Evolutionary conservation across 108 stramenopile species (phyloP), one percentile per base, ranked within the genome.

Genomic region (Conticribra guillardii): DNA sequence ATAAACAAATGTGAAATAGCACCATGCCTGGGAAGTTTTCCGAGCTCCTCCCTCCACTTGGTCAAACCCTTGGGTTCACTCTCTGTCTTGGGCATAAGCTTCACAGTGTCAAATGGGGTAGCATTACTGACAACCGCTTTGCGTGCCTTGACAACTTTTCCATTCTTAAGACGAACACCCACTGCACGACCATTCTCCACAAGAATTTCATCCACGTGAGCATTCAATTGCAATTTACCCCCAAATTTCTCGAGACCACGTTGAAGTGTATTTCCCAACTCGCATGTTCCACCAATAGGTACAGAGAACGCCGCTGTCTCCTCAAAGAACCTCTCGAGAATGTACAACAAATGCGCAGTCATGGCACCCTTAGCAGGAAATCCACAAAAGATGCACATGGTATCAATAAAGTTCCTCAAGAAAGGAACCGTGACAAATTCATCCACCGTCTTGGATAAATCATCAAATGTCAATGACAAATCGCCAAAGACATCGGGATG

Each of bases 61-160:
- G 86, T 76, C 49, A 93, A 74, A 22, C 79, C 78, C 54, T 79
- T 71, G 26, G 89, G 92, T 30, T 82, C 84, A 4, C 41, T 41
- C 32, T 76, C 69, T 33, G 28, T 29, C 51, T 72, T 59, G 11
- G 74, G 79, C 60, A 95, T 72, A 74, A 92, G 71, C 69, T 94
- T 96, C 46, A 96, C 91, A 8, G 96, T 96, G 76, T 96, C 94
- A 69, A 96, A 97, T 9, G 96, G 93, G 26, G 94, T 95, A 2
- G 97, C 96, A 69, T 97, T 97, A 59, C 84, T 86, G 9, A 97
- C 94, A 24, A 97, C 97, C 11, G 97, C 97, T 80, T 96, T 96
- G 11, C 79, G 60, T 0, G 97, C 97, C 81, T 85, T 87, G 51
- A 96, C 60, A 31, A 95, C 69, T 26, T 87, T 94, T 26, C 95